These are phyloP conservation scores for Termitomyces heimii DNA, from an alignment of 768 basidiomycete genomes.

Conservation along the genomic window DNA sequence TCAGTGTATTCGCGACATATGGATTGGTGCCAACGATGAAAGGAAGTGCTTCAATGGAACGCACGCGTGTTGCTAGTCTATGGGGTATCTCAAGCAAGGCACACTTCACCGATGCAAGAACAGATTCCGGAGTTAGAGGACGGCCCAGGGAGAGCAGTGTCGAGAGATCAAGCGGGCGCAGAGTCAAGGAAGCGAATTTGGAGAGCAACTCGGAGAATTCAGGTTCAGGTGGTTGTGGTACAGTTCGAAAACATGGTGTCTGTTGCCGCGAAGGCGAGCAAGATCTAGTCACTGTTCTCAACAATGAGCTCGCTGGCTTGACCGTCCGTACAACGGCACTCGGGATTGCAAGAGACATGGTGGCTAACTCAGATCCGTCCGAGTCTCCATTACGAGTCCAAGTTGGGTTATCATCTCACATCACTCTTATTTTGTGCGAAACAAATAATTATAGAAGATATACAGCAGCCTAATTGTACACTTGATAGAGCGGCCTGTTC, in stretches of 20 bases:
- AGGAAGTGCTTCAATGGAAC: conserved; percentile 68
- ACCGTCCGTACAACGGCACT: not conserved
- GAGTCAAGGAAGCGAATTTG: conserved; percentile 51
- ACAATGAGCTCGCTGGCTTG: conserved; percentile 5
- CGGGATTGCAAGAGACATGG: conserved; percentile 3
- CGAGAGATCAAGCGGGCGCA: conserved; percentile 66
- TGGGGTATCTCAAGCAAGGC: conserved; percentile 73
- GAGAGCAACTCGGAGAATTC: conserved; percentile 57
- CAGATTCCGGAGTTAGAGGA: conserved; percentile 63
- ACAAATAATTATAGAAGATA: conserved; percentile 9
- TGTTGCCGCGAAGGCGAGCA: not conserved
- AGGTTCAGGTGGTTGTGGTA: conserved; percentile 42
- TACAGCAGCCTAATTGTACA: conserved; percentile 68
- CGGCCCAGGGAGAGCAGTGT: conserved; percentile 72
- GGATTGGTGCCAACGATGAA: conserved; percentile 91
- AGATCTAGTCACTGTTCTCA: conserved; percentile 6
- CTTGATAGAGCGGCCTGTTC: conserved; percentile 79
- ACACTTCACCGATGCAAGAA: conserved; percentile 70
- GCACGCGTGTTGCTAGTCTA: conserved; percentile 68
- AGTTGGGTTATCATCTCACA: not conserved
- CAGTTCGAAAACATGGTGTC: conserved; percentile 25
- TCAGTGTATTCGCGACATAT: conserved; percentile 67
- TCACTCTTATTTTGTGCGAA: not conserved
- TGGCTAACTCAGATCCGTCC: conserved; percentile 11
- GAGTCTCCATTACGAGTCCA: not conserved